phyloP scores from a whole-genome alignment of 2,329 filamentous ascomycete species.

The Clarireedia monteithiana region DNA sequence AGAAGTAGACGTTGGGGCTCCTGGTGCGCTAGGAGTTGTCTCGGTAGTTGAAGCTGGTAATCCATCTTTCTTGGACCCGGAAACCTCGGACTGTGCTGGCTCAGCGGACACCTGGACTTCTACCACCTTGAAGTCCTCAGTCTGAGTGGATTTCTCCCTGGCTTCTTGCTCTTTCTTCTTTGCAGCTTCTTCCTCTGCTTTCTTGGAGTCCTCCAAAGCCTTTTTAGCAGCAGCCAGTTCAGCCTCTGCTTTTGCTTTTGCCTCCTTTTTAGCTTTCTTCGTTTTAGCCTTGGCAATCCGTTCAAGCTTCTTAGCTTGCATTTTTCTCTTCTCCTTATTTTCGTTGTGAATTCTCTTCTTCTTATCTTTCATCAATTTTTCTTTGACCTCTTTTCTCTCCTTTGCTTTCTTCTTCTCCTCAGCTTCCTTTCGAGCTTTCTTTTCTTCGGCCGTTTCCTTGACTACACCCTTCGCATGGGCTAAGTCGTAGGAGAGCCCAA shows the following conservation, averaged over 20 bases:
- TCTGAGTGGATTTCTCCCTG: constrained; percentile 6
- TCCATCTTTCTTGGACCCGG: too few relatives aligned
- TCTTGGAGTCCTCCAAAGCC: background rate
- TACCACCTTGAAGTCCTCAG: constrained; percentile 1
- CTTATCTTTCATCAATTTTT: constrained; percentile 27
- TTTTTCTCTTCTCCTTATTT: constrained; percentile 11
- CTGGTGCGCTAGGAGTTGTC: too few relatives aligned
- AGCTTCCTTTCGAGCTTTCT: constrained; percentile 38
- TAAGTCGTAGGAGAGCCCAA: constrained; percentile 53
- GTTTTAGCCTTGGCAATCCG: constrained; percentile 12
- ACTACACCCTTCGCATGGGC: constrained; percentile 51
- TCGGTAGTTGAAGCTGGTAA: too few relatives aligned
- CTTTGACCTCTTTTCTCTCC: constrained; percentile 32
- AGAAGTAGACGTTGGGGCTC: too few relatives aligned
- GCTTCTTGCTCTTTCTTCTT: constrained; percentile 1
- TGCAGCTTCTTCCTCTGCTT: background rate
- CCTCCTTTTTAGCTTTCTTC: constrained; percentile 11
- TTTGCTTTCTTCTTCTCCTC: constrained; percentile 35
- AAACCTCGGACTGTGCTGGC: too few relatives aligned
- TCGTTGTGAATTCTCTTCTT: constrained; percentile 19
- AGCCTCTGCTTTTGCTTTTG: constrained; percentile 11
- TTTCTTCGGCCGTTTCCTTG: constrained; percentile 35
- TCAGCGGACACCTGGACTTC: too few relatives aligned
- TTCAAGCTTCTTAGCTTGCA: constrained; percentile 6
- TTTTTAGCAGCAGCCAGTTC: constrained; percentile 5